Conservation (phyloP, 2,329 filamentous ascomycete genomes). For the Epichloe scottii region DNA sequence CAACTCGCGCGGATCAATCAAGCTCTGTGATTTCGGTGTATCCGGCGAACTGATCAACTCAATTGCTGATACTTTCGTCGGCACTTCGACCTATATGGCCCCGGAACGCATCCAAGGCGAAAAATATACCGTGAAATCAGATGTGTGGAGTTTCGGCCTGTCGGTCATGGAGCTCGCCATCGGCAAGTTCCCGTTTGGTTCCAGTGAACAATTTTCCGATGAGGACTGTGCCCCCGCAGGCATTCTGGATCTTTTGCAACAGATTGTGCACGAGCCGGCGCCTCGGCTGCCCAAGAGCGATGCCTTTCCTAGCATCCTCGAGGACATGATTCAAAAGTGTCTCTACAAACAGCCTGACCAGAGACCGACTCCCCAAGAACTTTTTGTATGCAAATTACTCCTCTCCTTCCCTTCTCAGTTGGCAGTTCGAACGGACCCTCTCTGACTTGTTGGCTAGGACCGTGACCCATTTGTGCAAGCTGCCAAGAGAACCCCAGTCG, state of each 20-base stretch:
- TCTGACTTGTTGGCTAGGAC: conserved; percentile 43
- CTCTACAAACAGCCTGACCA: conserved; percentile 79
- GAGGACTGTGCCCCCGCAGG: conserved; percentile 77
- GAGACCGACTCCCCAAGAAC: conserved; percentile 81
- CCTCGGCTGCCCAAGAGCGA: conserved; percentile 93
- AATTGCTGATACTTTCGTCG: conserved; percentile 94
- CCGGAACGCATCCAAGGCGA: conserved; percentile 95
- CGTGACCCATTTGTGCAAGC: conserved; percentile 90
- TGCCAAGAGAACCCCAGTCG: conserved; percentile 89
- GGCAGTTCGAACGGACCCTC: neutral
- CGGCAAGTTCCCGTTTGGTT: conserved; percentile 88
- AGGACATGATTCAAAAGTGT: conserved; percentile 96
- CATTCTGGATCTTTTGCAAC: conserved; percentile 88
- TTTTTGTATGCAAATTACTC: conserved; percentile 51
- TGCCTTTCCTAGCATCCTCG: conserved; percentile 86
- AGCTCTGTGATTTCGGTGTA: conserved; percentile 98
- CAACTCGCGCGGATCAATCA: conserved; percentile 89
- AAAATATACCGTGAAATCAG: conserved; percentile 94
- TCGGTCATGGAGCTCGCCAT: conserved; percentile 96
- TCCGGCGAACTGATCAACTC: conserved; percentile 96
- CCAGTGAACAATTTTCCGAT: conserved; percentile 57
- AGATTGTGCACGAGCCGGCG: conserved; percentile 93
- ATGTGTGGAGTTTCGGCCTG: conserved; percentile 96
- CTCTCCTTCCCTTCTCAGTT: neutral
- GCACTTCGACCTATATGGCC: conserved; percentile 98